Evolutionary conservation across 2,329 filamentous ascomycete genomes (phyloP).

Genomic region (Trichoderma atroviride): DNA sequence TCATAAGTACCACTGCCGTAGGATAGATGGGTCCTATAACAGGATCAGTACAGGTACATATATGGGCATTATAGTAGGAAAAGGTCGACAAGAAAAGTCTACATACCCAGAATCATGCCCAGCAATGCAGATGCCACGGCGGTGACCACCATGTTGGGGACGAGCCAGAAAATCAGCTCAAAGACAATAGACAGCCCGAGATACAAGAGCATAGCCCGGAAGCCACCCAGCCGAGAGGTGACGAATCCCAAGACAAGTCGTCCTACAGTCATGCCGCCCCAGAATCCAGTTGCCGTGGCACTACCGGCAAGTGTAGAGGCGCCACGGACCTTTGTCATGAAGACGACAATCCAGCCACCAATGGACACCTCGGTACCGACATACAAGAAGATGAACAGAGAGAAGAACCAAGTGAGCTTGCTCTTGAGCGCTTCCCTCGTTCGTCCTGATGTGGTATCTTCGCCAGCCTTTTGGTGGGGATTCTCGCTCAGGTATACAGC

Average conservation of each 20-base stretch:
- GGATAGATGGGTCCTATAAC: constrained; percentile 78
- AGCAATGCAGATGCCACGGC: constrained; percentile 71
- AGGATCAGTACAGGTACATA: background rate
- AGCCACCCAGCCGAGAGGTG: constrained; percentile 72
- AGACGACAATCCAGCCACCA: constrained; percentile 81
- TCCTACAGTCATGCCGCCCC: constrained; percentile 76
- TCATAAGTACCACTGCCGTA: constrained; percentile 70
- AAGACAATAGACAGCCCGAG: constrained; percentile 64
- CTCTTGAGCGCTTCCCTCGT: constrained; percentile 18
- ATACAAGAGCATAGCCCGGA: constrained; percentile 64
- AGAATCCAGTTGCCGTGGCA: constrained; percentile 78
- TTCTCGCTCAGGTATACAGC: constrained; percentile 29
- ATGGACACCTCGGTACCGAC: constrained; percentile 76
- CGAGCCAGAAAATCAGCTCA: constrained; percentile 78
- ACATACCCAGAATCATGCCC: constrained; percentile 16
- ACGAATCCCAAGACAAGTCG: constrained; percentile 70
- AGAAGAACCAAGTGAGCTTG: constrained; percentile 59
- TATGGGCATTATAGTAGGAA: background rate
- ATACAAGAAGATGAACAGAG: constrained; percentile 74
- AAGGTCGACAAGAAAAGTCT: background rate
- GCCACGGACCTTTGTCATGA: constrained; percentile 77
- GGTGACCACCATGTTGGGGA: constrained; percentile 75
- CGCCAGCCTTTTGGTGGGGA: constrained; percentile 40
- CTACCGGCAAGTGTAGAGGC: constrained; percentile 64
- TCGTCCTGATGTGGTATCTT: constrained; percentile 51